phyloP scores from a whole-genome alignment of 2,329 filamentous ascomycete species.

The Arthrinium puccinioides region DNA sequence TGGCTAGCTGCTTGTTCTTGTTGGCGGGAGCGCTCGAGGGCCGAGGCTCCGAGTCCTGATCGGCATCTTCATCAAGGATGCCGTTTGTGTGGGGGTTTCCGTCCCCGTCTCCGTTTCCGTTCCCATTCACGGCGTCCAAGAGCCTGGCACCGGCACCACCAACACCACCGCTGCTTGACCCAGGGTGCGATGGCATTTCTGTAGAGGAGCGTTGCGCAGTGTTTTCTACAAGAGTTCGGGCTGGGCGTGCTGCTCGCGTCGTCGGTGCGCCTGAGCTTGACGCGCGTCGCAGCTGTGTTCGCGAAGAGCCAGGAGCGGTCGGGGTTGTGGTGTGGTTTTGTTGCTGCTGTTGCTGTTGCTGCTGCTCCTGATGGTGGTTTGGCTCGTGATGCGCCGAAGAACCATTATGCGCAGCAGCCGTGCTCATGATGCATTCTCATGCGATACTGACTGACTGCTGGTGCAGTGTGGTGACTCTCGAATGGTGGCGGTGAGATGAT shows the following conservation, averaged over 20 bases:
- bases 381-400: no score
- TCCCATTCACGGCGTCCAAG: not conserved
- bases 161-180: conserved; percentile 1
- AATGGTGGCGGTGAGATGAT: no score
- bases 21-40: conserved; percentile 39
- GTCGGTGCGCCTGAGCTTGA: not conserved
- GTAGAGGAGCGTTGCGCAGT: not conserved
- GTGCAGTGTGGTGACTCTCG: no score
- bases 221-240: not conserved
- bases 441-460: no score
- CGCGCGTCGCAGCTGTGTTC: no score
- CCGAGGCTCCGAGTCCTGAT: conserved; percentile 25
- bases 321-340: no score
- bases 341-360: no score
- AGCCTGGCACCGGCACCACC: not conserved
- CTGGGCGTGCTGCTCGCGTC: not conserved
- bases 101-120: no score
- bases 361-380: no score
- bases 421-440: no score
- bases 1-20: conserved; percentile 24
- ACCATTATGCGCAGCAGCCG: no score
- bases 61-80: conserved; percentile 14
- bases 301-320: no score
- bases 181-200: conserved; percentile 1
- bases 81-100: conserved; percentile 5